Percentiles rank a stretch among this genome's conserved stretches.
These are phyloP conservation scores for Hippophae rhamnoides DNA, from an alignment of 306 rosid species.

Conservation along the genomic window DNA sequence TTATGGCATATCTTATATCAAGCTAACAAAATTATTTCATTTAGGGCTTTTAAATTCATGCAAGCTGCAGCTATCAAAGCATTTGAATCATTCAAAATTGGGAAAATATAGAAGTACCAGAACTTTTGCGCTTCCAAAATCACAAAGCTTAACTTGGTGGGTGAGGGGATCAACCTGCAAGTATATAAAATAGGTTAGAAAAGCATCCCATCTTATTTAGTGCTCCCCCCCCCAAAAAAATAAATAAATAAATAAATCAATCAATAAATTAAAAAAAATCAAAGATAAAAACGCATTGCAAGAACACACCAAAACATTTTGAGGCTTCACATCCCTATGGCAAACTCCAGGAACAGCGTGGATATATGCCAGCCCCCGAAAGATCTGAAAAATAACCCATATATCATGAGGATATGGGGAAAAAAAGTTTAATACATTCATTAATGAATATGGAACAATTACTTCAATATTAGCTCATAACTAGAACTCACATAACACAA, in stretches of 20 bases:
- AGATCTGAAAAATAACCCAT: conserved; percentile 41
- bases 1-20: no score
- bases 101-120: conserved; percentile 50
- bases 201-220: no score
- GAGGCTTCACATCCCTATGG: conserved; percentile 96
- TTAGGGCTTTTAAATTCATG: no score
- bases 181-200: no score
- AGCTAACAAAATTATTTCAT: no score
- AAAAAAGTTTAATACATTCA: neutral
- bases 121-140: conserved; percentile 96
- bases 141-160: conserved; percentile 92
- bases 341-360: conserved; percentile 89
- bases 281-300: neutral
- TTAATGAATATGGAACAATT: neutral
- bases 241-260: no score
- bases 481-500: no score
- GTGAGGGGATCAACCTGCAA: conserved; percentile 89
- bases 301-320: conserved; percentile 72
- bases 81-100: conserved; percentile 9
- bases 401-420: conserved; percentile 12
- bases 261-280: no score
- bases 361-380: conserved; percentile 87
- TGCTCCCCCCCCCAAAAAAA: no score
- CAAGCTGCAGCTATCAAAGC: neutral
- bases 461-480: no score